Conservation (phyloP, 2,329 filamentous ascomycete genomes). For the Mollisia scopiformis region DNA sequence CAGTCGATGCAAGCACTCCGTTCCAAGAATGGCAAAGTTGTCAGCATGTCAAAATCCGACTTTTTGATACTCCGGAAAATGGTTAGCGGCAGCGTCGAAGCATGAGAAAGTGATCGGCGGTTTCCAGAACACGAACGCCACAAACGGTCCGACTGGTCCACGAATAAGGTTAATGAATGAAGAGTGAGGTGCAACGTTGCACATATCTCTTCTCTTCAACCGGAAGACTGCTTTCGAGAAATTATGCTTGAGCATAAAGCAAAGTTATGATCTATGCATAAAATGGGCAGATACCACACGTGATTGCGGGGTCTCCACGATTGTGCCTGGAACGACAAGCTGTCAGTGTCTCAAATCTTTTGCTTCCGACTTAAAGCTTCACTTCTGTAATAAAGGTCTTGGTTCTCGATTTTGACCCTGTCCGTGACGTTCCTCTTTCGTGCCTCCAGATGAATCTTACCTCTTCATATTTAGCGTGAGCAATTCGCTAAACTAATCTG, state of each 20-base stretch:
- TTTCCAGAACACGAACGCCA: neutral
- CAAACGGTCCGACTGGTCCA: slow-evolving; percentile 7
- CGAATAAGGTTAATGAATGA: too few relatives aligned
- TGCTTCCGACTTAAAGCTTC: neutral
- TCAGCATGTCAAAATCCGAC: neutral
- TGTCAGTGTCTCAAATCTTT: neutral
- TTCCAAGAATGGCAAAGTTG: neutral
- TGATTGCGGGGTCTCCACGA: slow-evolving; percentile 1
- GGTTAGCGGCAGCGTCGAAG: neutral
- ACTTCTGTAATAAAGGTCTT: neutral
- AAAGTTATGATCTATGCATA: too few relatives aligned
- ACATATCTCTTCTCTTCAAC: neutral
- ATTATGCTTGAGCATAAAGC: slow-evolving; percentile 1
- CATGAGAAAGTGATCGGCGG: neutral
- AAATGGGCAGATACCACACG: neutral
- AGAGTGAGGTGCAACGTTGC: slow-evolving; percentile 8
- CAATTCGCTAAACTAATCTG: neutral
- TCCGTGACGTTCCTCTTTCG: neutral
- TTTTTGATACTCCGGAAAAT: neutral
- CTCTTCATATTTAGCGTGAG: neutral
- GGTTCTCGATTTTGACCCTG: neutral
- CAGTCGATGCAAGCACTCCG: neutral
- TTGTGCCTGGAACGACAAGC: neutral
- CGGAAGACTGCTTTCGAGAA: neutral
- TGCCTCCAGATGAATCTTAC: neutral